Conservation (phyloP, 83 land plant species). For the Picea mariana region DNA sequence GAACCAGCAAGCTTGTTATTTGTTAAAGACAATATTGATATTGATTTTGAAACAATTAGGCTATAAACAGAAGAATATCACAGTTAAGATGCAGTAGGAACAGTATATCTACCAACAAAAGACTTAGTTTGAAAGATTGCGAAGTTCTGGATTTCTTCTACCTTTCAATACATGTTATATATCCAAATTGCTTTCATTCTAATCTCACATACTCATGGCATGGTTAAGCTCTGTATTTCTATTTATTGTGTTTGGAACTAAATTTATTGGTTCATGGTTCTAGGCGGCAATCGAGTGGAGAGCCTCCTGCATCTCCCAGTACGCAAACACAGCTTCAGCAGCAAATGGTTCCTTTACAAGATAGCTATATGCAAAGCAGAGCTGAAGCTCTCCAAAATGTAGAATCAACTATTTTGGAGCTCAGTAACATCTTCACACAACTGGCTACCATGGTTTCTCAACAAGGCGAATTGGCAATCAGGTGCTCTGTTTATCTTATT, state of each 20-base stretch:
- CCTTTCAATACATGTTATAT: background rate
- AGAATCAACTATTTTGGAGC: conserved; percentile 94
- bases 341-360: conserved; percentile 81
- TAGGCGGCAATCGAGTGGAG: conserved; percentile 57
- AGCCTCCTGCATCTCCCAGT: conserved; percentile 31
- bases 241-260: background rate
- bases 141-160: conserved; percentile 3
- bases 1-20: background rate
- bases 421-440: conserved; percentile 88
- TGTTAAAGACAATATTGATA: background rate
- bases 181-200: background rate
- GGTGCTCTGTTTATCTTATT: conserved; percentile 39
- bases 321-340: conserved; percentile 76
- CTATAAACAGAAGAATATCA: background rate
- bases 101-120: background rate
- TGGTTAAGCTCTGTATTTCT: background rate
- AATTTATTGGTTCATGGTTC: background rate
- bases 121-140: background rate
- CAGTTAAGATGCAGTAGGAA: no score
- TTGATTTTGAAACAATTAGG: background rate
- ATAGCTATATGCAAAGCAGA: conserved; percentile 91
- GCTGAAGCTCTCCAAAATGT: conserved; percentile 98
- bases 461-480: conserved; percentile 96
- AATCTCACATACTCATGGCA: background rate
- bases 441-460: conserved; percentile 95